Percentiles rank a stretch among this genome's conserved stretches.
Evolutionary conservation across 2,329 filamentous ascomycete genomes (phyloP).

Genomic region (Ophioceras dolichostomum): DNA sequence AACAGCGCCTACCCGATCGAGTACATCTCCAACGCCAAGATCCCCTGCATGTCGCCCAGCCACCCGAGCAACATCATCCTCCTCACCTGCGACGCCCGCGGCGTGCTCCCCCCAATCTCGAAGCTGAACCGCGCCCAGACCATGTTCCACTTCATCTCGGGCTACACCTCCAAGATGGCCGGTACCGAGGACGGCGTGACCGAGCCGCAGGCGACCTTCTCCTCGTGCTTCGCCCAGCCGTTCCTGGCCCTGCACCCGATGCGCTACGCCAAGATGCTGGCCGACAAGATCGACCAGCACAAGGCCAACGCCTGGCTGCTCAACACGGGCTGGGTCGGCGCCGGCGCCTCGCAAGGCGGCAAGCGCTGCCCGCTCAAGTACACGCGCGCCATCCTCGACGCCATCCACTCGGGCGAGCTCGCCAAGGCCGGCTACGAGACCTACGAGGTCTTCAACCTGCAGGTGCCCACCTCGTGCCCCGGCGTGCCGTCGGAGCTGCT

Average conservation of each 20-base stretch:
- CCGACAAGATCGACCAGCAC: slow-evolving; percentile 93
- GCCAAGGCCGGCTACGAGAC: slow-evolving; percentile 87
- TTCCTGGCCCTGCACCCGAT: slow-evolving; percentile 99
- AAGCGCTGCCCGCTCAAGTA: slow-evolving; percentile 98
- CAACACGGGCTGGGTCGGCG: slow-evolving; percentile 96
- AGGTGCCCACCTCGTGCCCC: slow-evolving; percentile 84
- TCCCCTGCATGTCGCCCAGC: slow-evolving; percentile 76
- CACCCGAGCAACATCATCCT: slow-evolving; percentile 97
- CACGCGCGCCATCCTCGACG: slow-evolving; percentile 94
- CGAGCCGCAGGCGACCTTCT: slow-evolving; percentile 97
- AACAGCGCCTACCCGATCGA: slow-evolving; percentile 92
- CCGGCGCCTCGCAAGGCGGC: slow-evolving; percentile 78
- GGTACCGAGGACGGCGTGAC: slow-evolving; percentile 95
- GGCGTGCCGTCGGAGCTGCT: slow-evolving; percentile 84
- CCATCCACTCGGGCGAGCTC: slow-evolving; percentile 94
- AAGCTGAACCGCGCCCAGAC: slow-evolving; percentile 91
- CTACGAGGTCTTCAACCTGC: slow-evolving; percentile 94
- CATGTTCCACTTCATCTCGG: slow-evolving; percentile 99
- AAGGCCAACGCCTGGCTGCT: slow-evolving; percentile 95
- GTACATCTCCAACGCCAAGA: slow-evolving; percentile 98
- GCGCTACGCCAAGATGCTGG: slow-evolving; percentile 97
- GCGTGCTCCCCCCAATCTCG: slow-evolving; percentile 94
- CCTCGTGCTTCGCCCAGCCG: slow-evolving; percentile 96
- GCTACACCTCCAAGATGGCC: slow-evolving; percentile 99
- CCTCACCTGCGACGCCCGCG: slow-evolving; percentile 93